Evolutionary conservation across 768 basidiomycete species (phyloP).

Genomic region (Lentinula aciculospora): DNA sequence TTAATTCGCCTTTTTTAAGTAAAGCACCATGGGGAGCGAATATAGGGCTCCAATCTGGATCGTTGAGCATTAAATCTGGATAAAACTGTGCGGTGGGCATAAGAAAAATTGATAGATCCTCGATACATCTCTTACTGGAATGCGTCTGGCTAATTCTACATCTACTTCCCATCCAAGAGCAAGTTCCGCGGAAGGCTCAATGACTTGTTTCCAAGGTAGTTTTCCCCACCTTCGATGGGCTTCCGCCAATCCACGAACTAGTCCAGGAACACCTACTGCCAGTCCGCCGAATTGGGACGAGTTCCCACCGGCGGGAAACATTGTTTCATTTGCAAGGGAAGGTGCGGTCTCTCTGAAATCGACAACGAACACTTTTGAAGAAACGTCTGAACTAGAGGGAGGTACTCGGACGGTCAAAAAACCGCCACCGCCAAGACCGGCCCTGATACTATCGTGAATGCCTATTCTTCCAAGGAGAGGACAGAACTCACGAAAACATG

Average conservation of each 20-base stretch:
- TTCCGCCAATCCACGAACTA: conserved; percentile 81
- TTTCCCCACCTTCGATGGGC: conserved; percentile 81
- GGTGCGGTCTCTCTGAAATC: conserved; percentile 92
- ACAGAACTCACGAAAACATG: conserved; percentile 74
- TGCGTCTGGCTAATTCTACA: conserved; percentile 65
- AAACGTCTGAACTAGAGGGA: conserved; percentile 29
- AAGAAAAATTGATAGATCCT: neutral
- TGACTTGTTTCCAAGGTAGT: conserved; percentile 71
- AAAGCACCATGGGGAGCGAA: conserved; percentile 77
- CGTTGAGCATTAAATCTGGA: conserved; percentile 51
- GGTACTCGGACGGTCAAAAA: conserved; percentile 83
- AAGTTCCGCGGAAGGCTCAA: conserved; percentile 69
- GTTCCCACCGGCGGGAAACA: conserved; percentile 59
- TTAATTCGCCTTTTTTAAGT: conserved; percentile 67
- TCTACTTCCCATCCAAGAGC: conserved; percentile 80
- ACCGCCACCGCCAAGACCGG: conserved; percentile 85
- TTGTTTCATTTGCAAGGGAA: conserved; percentile 60
- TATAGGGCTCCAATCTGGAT: conserved; percentile 74
- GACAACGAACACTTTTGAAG: conserved; percentile 63
- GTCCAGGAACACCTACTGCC: conserved; percentile 86
- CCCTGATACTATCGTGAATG: conserved; percentile 31
- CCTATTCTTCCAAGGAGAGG: neutral
- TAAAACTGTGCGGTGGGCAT: conserved; percentile 24
- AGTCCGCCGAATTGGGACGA: conserved; percentile 71
- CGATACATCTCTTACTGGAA: conserved; percentile 44